Evolutionary conservation across 257 asterid species (phyloP).

Genomic region (Scutellaria barbata): DNA sequence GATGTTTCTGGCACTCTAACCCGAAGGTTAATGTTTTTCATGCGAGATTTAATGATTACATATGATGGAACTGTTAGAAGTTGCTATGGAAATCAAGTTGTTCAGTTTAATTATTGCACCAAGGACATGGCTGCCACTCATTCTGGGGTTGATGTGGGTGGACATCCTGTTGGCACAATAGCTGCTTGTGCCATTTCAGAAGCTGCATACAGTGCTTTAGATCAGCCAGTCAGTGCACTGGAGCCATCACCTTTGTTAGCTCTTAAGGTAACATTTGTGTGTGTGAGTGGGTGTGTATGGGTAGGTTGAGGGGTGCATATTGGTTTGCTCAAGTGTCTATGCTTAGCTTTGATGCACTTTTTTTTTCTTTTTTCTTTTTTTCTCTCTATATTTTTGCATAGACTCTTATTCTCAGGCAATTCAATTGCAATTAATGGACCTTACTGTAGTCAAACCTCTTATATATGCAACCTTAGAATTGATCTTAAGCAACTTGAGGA

Average conservation of each 20-base stretch:
- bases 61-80: slow-evolving; percentile 96
- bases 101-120: slow-evolving; percentile 64
- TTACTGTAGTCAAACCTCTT: background rate
- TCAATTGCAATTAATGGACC: slow-evolving; percentile 3
- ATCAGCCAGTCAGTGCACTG: slow-evolving; percentile 88
- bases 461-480: background rate
- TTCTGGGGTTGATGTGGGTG: slow-evolving; percentile 48
- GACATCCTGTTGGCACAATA: slow-evolving; percentile 90
- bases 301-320: background rate
- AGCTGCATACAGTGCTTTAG: slow-evolving; percentile 96
- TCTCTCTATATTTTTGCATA: too few relatives aligned
- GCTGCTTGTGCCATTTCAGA: slow-evolving; percentile 97
- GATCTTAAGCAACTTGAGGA: slow-evolving; percentile 1
- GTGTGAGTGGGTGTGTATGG: background rate
- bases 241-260: slow-evolving; percentile 86
- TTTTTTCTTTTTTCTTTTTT: too few relatives aligned
- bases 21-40: slow-evolving; percentile 75
- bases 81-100: slow-evolving; percentile 74
- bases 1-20: slow-evolving; percentile 86
- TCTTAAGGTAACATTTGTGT: slow-evolving; percentile 61
- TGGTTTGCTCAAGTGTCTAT: background rate
- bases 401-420: background rate
- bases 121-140: slow-evolving; percentile 23
- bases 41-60: slow-evolving; percentile 74
- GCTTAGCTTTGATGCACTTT: background rate